Evolutionary conservation across 2,329 filamentous ascomycete species (phyloP).

Genomic region (Neonectria ditissima): DNA sequence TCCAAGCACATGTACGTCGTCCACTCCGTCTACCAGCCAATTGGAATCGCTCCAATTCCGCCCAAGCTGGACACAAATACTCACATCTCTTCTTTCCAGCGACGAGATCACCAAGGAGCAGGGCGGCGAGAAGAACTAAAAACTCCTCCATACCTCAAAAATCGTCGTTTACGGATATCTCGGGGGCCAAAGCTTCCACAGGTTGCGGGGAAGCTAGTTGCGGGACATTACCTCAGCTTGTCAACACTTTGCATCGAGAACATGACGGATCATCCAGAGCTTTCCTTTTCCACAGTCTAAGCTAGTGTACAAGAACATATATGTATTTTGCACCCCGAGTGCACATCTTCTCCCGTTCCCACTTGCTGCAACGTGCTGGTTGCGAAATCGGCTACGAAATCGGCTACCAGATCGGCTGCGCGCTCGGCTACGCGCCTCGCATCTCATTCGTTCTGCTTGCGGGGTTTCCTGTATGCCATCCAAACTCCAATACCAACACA

Average conservation of each 20-base stretch:
- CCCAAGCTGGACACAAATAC: slow-evolving; percentile 7
- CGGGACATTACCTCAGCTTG: slow-evolving; percentile 32
- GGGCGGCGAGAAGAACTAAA: slow-evolving; percentile 73
- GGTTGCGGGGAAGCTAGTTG: slow-evolving; percentile 36
- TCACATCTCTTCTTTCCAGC: slow-evolving; percentile 57
- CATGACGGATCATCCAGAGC: slow-evolving; percentile 36
- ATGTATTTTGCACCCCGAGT: slow-evolving; percentile 39
- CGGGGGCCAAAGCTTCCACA: slow-evolving; percentile 31
- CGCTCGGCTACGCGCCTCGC: slow-evolving; percentile 6
- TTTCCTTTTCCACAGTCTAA: slow-evolving; percentile 46
- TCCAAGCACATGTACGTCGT: slow-evolving; percentile 83
- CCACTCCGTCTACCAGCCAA: slow-evolving; percentile 17
- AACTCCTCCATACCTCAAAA: slow-evolving; percentile 24
- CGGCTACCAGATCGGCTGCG: too few species aligned
- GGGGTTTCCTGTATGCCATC: slow-evolving; percentile 34
- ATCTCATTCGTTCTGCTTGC: slow-evolving; percentile 25
- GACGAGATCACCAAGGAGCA: slow-evolving; percentile 81
- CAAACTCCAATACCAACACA: slow-evolving; percentile 43
- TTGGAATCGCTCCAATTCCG: slow-evolving; percentile 5
- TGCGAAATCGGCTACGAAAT: background rate
- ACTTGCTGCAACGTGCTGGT: slow-evolving; percentile 15
- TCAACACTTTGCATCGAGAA: slow-evolving; percentile 30
- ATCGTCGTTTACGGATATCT: slow-evolving; percentile 33
- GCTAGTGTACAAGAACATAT: slow-evolving; percentile 56
- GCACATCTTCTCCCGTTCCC: slow-evolving; percentile 30